Base-by-base conservation (phyloP, 225 moss, liverwort and hornwort genomes). In the Sphagnum contortum region DNA sequence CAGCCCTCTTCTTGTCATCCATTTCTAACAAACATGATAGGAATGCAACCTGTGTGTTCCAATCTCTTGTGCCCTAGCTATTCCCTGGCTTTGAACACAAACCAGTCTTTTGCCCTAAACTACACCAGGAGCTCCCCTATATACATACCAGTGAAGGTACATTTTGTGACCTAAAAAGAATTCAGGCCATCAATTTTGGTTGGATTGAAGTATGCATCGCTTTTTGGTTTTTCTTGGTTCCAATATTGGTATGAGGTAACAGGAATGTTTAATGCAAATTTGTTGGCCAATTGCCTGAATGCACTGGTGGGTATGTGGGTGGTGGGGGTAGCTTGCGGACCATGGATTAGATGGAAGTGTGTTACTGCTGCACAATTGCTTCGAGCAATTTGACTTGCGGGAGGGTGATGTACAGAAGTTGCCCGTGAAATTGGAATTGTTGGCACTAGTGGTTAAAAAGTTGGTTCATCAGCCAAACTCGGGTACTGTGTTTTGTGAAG, bases 311-410 rank as follows among this genome's bases (percentile, higher is more conserved):
- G 0, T 1, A 29, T 29, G 29, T 29, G 29, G 29, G 29, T 29
- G 29, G 29, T 29, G 29, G 66, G 55, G 72, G 70, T 89, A 94
- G 91, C 81, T 91, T 71, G 82, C 82, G 75, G 89, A 87, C 70
- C 84, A 88, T 91, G 96, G 92, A 79, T 79, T 82, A 67, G 92
- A 92, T 83, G 92, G 87, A 74, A 93, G 81, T 68, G 73, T 93
- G 53, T 82, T 91, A 78, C 68, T 98, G 73, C 80, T 98, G 82
- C 93, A 87, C 74, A 77, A 84, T 68, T 93, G 92, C 79, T 66
- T 98, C 80, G 96, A 93, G 93, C 92, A 93, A 83, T 85, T 86
- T 66, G 81, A 86, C 73, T 66, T 82, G 73, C 82, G 87, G 63
- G 87, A 93, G 71, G 80, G 85, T 66, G 90, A 93, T 70, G 83